A percentile compares a stretch with the other conserved stretches of the same genome.
These are phyloP conservation scores for Volvariella surrecta DNA, from an alignment of 1,284 basidiomycete species.

Conservation along the genomic window DNA sequence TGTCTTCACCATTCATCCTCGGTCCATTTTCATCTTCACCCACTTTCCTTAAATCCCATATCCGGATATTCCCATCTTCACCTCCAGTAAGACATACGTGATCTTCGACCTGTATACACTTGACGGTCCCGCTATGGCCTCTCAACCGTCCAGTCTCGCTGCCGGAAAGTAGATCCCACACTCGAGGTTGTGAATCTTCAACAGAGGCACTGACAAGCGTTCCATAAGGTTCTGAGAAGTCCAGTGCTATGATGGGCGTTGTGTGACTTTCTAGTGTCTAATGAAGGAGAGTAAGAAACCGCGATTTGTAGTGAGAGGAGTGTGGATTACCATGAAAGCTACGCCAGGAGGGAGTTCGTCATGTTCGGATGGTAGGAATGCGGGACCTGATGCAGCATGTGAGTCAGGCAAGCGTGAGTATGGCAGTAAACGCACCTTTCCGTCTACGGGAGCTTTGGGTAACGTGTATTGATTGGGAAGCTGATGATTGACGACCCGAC, in stretches of 20 bases:
- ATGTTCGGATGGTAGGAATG: slow-evolving; percentile 96
- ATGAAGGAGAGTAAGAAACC: slow-evolving; percentile 6
- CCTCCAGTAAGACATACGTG: slow-evolving; percentile 88
- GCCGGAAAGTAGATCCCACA: slow-evolving; percentile 86
- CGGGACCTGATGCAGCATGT: slow-evolving; percentile 52
- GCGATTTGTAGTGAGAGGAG: slow-evolving; percentile 5
- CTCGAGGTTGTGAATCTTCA: slow-evolving; percentile 67
- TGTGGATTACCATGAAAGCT: slow-evolving; percentile 82
- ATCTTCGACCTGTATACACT: slow-evolving; percentile 91
- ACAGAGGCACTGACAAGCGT: slow-evolving; percentile 84
- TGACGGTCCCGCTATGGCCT: slow-evolving; percentile 77
- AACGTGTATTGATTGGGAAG: slow-evolving; percentile 35
- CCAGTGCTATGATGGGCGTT: slow-evolving; percentile 80
- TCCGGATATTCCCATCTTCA: slow-evolving; percentile 73
- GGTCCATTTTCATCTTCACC: slow-evolving; percentile 56
- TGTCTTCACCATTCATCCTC: too few relatives aligned
- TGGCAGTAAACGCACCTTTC: slow-evolving; percentile 42
- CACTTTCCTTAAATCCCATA: slow-evolving; percentile 85
- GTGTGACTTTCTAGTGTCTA: slow-evolving; percentile 79
- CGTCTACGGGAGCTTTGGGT: slow-evolving; percentile 63
- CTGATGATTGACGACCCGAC: slow-evolving; percentile 25
- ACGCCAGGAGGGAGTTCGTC: slow-evolving; percentile 91
- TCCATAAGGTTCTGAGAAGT: slow-evolving; percentile 96
- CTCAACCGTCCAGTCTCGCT: slow-evolving; percentile 74
- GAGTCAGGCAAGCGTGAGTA: neutral